Percentiles rank a stretch among this genome's conserved stretches.
Evolutionary conservation across 179 eudicot species (phyloP).

Genomic region (Corrigiola litoralis): DNA sequence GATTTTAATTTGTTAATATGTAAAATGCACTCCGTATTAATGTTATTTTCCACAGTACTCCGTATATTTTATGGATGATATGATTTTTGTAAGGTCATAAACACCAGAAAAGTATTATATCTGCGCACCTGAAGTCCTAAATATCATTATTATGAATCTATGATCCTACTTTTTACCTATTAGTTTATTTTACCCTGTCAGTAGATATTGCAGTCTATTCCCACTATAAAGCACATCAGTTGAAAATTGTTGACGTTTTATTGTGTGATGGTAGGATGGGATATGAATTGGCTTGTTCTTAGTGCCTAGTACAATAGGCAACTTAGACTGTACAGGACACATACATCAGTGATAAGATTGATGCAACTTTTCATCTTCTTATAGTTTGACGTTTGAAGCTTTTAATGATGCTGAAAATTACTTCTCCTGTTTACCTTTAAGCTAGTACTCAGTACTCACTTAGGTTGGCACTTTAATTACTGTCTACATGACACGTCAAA

Average conservation of each 20-base stretch:
- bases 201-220: background rate
- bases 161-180: too few species aligned
- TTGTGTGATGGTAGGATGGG: too few species aligned
- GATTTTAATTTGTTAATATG: too few species aligned
- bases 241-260: conserved; percentile 13
- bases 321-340: background rate
- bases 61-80: too few species aligned
- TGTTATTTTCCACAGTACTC: too few species aligned
- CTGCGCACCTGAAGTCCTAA: too few species aligned
- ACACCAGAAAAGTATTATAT: too few species aligned
- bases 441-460: background rate
- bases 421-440: conserved; percentile 1
- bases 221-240: background rate
- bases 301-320: background rate
- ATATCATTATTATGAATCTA: too few species aligned
- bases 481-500: background rate
- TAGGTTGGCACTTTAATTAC: background rate
- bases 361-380: conserved; percentile 16
- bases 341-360: conserved; percentile 2
- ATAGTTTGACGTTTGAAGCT: background rate
- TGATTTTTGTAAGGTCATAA: too few species aligned
- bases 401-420: background rate
- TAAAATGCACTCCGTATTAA: too few species aligned
- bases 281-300: too few species aligned
- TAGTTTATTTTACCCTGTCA: background rate